Conservation (phyloP, 345 rosid genomes). For the Dipteronia sinensis region DNA sequence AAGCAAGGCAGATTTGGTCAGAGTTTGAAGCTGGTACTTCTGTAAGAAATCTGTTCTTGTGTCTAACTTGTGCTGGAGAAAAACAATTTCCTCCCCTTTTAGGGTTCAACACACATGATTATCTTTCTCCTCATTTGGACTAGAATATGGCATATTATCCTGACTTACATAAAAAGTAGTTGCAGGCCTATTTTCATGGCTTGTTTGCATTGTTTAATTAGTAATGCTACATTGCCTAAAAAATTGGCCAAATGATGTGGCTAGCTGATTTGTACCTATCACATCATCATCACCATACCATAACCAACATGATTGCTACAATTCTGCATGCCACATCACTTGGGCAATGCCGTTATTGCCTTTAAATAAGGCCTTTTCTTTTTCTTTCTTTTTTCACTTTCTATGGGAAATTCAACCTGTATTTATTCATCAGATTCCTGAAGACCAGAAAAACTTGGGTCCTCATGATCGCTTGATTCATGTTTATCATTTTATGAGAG, state of each 20-base stretch:
- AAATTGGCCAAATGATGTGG: too few species aligned
- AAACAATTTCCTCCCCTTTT: neutral
- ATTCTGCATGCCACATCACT: neutral
- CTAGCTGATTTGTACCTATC: too few species aligned
- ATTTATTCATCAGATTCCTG: slow-evolving; percentile 49
- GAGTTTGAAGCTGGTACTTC: neutral
- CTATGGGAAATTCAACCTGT: neutral
- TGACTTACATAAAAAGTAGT: neutral
- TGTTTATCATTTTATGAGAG: slow-evolving; percentile 72
- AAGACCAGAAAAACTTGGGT: slow-evolving; percentile 70
- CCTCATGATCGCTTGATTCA: slow-evolving; percentile 69
- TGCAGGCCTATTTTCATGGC: neutral
- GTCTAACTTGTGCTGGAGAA: neutral
- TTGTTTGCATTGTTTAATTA: neutral
- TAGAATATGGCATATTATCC: neutral
- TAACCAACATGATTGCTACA: too few species aligned
- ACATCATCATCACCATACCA: too few species aligned
- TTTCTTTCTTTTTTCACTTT: neutral
- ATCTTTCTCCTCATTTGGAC: neutral
- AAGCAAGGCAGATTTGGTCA: neutral
- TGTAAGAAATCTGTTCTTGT: neutral
- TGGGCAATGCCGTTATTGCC: neutral
- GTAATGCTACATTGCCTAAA: too few species aligned
- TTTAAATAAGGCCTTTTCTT: neutral
- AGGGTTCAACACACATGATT: neutral